Evolutionary conservation across 2,329 filamentous ascomycete species (phyloP), one percentile per base, ranked within the genome.

Genomic region (Juglanconis sp.): DNA sequence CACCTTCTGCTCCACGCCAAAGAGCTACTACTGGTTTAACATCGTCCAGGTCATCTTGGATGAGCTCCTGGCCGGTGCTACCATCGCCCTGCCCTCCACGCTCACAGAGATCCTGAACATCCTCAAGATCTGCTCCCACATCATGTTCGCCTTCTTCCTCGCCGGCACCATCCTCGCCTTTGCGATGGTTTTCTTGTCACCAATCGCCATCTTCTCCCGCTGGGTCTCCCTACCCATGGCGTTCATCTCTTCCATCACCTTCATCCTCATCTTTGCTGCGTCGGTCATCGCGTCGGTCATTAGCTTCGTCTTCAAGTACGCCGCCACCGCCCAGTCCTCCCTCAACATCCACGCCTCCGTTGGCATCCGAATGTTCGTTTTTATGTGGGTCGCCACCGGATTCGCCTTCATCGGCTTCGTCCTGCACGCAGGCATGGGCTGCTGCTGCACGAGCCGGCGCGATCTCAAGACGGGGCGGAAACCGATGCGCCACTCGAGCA

Each of bases 61-160:
- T 67, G 89, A 96, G 75, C 81, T 98, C 34, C 82, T 98, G 9
- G 77, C 90, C 10, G 92, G 92, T 48, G 92, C 92, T 30, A 90
- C 87, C 40, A 92, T 97, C 72, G 89, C 89, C 10, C 81, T 96
- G 31, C 93, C 94, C 10, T 80, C 84, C 35, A 77, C 92, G 63
- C 85, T 96, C 67, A 82, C 85, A 70, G 81, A 87, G 63, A 88
- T 93, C 66, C 85, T 97, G 53, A 79, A 82, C 61, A 83, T 96
- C 61, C 87, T 96, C 66, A 83, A 83, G 58, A 81, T 88, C 61
- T 89, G 87, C 51, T 94, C 89, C 8, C 84, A 90, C 69, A 85
- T 90, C 82, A 96, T 97, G 92, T 96, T 96, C 70, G 90, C 84
- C 64, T 88, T 94, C 74, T 96, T 96, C 81, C 77, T 97, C 53